These are phyloP conservation scores for Stentor roeselii DNA, from an alignment of 73 alveolate genomes.

Conservation along the genomic window DNA sequence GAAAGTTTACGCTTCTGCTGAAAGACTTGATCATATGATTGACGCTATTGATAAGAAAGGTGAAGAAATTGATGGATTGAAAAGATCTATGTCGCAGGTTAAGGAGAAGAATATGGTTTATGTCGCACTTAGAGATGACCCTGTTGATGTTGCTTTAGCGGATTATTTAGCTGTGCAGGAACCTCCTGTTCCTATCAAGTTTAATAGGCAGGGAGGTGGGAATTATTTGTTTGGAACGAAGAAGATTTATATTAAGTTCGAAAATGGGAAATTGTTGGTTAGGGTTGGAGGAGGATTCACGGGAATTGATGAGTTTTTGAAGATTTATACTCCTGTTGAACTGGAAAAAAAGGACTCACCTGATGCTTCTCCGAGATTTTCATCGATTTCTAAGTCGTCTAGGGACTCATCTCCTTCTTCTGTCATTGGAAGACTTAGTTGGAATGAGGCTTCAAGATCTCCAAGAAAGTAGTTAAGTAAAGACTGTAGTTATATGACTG, in stretches of 20 bases:
- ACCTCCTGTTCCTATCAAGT: conserved; percentile 30
- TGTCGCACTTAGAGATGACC: conserved; percentile 29
- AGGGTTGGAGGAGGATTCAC: conserved; percentile 40
- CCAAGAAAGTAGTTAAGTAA: not conserved
- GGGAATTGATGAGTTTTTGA: conserved; percentile 36
- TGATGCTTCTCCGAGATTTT: not conserved
- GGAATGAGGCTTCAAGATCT: not conserved
- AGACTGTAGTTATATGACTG: not conserved
- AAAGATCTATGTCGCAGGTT: not conserved
- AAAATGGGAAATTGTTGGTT: conserved; percentile 21
- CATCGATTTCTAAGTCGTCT: not conserved
- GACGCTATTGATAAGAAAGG: conserved; percentile 6
- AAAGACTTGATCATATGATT: conserved; percentile 9
- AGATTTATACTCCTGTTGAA: conserved; percentile 37
- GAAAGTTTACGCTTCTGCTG: not conserved
- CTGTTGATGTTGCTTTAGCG: conserved; percentile 32
- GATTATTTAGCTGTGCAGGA: not conserved
- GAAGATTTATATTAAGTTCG: conserved; percentile 32
- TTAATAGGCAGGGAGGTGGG: conserved; percentile 31
- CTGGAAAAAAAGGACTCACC: conserved; percentile 36
- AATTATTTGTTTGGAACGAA: conserved; percentile 36
- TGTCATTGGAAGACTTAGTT: not conserved
- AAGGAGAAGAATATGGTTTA: not conserved
- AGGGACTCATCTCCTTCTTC: conserved; percentile 5
- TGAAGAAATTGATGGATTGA: not conserved